Percentiles rank a stretch among this genome's conserved stretches.
Evolutionary conservation across 2,329 filamentous ascomycete genomes (phyloP).

Genomic region (Fusarium verticillioides): DNA sequence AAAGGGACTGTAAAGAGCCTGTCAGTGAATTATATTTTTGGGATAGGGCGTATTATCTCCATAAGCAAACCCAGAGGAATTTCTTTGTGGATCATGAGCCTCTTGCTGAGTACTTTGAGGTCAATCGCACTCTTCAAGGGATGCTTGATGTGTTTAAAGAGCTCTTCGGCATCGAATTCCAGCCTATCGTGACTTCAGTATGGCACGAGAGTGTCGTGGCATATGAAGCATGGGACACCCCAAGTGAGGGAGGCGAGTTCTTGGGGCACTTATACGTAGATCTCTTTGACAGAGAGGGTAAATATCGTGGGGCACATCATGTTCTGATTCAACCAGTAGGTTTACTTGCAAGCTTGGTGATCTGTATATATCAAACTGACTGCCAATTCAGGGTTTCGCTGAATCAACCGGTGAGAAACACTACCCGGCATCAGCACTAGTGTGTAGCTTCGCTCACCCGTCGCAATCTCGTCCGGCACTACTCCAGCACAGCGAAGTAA

Average conservation of each 20-base stretch:
- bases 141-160: background rate
- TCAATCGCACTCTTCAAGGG: background rate
- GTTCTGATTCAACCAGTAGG: background rate
- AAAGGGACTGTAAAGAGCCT: accelerated
- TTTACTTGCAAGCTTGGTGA: background rate
- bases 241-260: background rate
- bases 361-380: background rate
- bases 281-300: background rate
- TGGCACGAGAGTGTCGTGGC: background rate
- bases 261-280: background rate
- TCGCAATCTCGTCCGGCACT: background rate
- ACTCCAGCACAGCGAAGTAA: background rate
- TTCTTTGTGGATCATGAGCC: background rate
- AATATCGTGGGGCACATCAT: background rate
- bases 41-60: background rate
- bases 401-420: accelerated
- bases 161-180: background rate
- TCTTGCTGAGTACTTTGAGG: background rate
- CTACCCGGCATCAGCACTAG: background rate
- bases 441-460: background rate
- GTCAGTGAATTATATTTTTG: accelerated
- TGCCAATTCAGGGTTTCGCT: accelerated
- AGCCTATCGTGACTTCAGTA: background rate
- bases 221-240: background rate
- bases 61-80: background rate